Conservation (phyloP, 2,329 filamentous ascomycete species). For the Cadophora sp. region DNA sequence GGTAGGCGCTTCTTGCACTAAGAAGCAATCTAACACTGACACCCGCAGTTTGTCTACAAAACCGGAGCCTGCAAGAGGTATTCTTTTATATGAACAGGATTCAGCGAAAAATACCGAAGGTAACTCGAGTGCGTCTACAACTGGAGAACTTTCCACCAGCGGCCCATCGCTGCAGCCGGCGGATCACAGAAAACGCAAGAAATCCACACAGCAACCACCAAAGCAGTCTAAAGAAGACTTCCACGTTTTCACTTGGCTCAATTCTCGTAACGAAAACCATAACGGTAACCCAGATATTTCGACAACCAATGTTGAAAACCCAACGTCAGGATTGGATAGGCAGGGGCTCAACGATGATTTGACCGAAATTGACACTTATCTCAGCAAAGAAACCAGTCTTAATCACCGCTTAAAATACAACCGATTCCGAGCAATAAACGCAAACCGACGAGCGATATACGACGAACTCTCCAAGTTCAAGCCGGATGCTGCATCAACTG, state of each 20-base stretch:
- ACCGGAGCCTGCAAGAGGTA: conserved; percentile 12
- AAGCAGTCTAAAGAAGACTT: conserved; percentile 33
- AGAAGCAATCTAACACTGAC: not conserved
- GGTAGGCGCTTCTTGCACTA: not conserved
- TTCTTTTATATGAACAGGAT: conserved; percentile 1
- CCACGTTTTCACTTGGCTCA: conserved; percentile 39
- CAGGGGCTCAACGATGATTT: conserved; percentile 28
- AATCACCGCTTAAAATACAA: conserved; percentile 33
- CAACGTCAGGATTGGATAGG: not conserved
- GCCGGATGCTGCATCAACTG: conserved; percentile 20
- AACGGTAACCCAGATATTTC: not conserved
- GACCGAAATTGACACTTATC: conserved; percentile 34
- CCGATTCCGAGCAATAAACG: not conserved
- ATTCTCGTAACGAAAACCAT: conserved; percentile 4
- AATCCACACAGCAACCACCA: not conserved
- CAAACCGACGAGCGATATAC: conserved; percentile 23
- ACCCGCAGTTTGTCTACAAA: not conserved
- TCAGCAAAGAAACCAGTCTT: conserved; percentile 28
- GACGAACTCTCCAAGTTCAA: conserved; percentile 19
- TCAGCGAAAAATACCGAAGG: not conserved
- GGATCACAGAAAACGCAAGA: not conserved
- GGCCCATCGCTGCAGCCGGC: not conserved
- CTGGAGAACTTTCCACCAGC: not conserved
- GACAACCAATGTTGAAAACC: conserved; percentile 13
- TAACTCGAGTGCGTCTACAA: not conserved